A percentile compares a stretch with the other conserved stretches of the same genome.
Conservation (phyloP, 2,329 filamentous ascomycete species). For the Cladophialophora psammophila region DNA sequence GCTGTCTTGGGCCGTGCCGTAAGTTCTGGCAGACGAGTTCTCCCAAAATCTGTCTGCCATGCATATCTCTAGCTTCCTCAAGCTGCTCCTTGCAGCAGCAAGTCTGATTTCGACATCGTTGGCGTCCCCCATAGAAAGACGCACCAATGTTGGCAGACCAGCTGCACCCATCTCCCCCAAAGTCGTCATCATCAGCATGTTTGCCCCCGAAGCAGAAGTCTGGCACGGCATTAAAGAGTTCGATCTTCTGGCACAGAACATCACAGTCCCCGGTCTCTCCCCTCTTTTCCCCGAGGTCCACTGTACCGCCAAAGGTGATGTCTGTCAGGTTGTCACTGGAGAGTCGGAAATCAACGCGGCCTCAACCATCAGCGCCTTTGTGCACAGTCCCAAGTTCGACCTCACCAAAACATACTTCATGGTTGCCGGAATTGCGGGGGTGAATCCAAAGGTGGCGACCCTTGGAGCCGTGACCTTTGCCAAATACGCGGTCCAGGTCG, state of each 20-base stretch:
- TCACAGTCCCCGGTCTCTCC: slow-evolving; percentile 68
- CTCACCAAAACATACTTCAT: slow-evolving; percentile 74
- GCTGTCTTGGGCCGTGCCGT: not conserved
- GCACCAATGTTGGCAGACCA: slow-evolving; percentile 13
- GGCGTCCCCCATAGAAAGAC: slow-evolving; percentile 13
- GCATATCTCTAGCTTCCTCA: slow-evolving; percentile 8
- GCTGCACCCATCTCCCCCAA: slow-evolving; percentile 43
- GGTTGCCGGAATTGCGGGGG: slow-evolving; percentile 75
- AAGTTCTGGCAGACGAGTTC: not conserved
- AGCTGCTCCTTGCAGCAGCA: slow-evolving; percentile 21
- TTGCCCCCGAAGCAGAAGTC: slow-evolving; percentile 65
- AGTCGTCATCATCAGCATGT: slow-evolving; percentile 59
- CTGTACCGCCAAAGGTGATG: slow-evolving; percentile 65
- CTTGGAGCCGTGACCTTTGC: slow-evolving; percentile 72
- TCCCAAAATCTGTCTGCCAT: slow-evolving; percentile 10
- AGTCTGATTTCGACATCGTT: slow-evolving; percentile 3
- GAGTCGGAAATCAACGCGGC: slow-evolving; percentile 80
- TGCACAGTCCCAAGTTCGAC: slow-evolving; percentile 69
- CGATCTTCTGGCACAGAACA: slow-evolving; percentile 63
- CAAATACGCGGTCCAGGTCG: slow-evolving; percentile 75
- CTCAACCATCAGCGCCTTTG: slow-evolving; percentile 67
- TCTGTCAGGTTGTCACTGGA: slow-evolving; percentile 66
- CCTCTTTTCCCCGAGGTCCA: slow-evolving; percentile 70
- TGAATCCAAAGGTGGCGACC: slow-evolving; percentile 72
- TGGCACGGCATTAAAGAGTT: slow-evolving; percentile 67